Conservation (phyloP, 164 flowering plant genomes). For the Magnolia officinalis region DNA sequence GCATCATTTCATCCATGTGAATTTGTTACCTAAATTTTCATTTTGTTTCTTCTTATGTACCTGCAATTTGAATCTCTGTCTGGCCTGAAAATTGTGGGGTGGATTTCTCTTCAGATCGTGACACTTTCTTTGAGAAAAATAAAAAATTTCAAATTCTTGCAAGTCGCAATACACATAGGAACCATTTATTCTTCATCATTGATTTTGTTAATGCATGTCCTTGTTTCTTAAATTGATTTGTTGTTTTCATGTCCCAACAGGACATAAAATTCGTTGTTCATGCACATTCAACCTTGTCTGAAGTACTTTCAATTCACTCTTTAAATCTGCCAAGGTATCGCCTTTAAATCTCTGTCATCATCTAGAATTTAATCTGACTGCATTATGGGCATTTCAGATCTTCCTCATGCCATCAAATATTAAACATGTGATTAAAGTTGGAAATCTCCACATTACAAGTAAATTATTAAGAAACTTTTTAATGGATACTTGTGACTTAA, state of each 20-base stretch:
- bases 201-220: not conserved
- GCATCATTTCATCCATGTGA: too few species aligned
- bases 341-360: not conserved
- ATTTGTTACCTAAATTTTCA: too few species aligned
- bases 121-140: too few species aligned
- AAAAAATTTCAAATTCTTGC: too few species aligned
- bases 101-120: too few species aligned
- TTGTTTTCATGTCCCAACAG: constrained; percentile 33
- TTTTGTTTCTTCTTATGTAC: too few species aligned
- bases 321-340: constrained; percentile 83
- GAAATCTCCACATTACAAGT: not conserved
- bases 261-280: constrained; percentile 89
- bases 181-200: not conserved
- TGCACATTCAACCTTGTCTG: constrained; percentile 96
- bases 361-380: not conserved
- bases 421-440: not conserved
- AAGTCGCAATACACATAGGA: too few species aligned
- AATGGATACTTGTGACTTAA: not conserved
- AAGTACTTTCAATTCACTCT: constrained; percentile 91
- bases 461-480: not conserved
- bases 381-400: not conserved
- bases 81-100: too few species aligned
- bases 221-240: not conserved
- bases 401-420: not conserved
- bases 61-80: too few species aligned